Base-by-base conservation (phyloP, 1,284 basidiomycete species). In the Ustilago bromivora region DNA sequence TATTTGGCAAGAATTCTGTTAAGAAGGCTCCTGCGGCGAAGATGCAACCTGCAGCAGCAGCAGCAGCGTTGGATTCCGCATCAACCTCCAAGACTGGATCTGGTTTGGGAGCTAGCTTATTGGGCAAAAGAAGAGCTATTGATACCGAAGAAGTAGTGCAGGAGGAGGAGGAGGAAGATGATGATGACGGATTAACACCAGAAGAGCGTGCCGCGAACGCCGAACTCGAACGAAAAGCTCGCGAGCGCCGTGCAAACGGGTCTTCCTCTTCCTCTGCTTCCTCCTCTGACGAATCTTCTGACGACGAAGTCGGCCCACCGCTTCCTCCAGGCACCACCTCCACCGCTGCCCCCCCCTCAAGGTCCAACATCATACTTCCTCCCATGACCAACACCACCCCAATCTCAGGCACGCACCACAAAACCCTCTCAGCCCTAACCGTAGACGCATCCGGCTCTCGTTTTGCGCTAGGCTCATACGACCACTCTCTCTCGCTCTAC, bases 401-500 rank as follows among this genome's bases (percentile, higher is more conserved):
- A 13, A 89, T 99, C 82, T 19, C n/a, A 0, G 95, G 96, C 85
- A 95, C 97, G 86, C 96, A 99, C 86, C 92, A 91, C 17, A 99
- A 90, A 88, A 94, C 96, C 55, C 91, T 98, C 28, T 94, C 95
- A 5, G 95, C 96, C 1, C 88, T 99, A 32, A 90, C 94, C 0
- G 88, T 99, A 46, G 97, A 99, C 86, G 92, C 94, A 0, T 93
- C 95, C 13, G 97, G 97, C 55, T 94, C 96, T 3, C 91, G 97
- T 35, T 88, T 99, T 35, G 88, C 94, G 7, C 94, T 94, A 2
- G 97, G 97, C 11, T 93, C 93, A 17, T 93, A 98, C 87, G 97
- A 99, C 87, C 98, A 98, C 84, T 94, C 96, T 87, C 92, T 93
- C 87, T 98, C 98, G 87, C 87, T 99, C 60, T 99, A 96, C 96